Evolutionary conservation across 2,329 filamentous ascomycete genomes (phyloP).

Genomic region (Hypoxylon sp.): DNA sequence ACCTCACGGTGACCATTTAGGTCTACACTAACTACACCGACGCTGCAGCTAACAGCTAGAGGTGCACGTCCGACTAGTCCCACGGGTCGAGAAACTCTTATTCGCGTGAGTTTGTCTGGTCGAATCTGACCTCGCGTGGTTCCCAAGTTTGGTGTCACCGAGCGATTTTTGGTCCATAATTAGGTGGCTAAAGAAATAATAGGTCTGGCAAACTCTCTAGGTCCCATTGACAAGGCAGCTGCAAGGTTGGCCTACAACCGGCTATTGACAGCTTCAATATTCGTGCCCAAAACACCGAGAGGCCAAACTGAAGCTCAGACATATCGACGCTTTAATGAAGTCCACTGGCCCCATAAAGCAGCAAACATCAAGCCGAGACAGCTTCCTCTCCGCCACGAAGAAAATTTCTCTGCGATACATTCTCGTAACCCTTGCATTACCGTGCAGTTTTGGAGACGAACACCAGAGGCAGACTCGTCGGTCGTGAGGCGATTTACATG

Average conservation of each 20-base stretch:
- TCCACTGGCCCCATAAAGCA: conserved; percentile 2
- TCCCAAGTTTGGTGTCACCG: conserved; percentile 17
- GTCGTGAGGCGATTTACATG: neutral
- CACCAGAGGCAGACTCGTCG: neutral
- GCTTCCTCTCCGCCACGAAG: neutral
- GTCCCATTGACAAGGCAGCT: neutral
- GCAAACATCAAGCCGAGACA: conserved; percentile 11
- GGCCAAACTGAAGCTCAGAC: neutral
- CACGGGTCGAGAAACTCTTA: conserved; percentile 16
- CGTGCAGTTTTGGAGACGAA: neutral
- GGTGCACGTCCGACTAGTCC: neutral
- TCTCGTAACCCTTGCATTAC: neutral
- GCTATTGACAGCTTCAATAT: neutral
- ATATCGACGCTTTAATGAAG: neutral
- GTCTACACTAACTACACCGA: neutral
- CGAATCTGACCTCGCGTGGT: neutral
- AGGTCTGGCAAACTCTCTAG: conserved; percentile 14
- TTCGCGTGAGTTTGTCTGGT: conserved; percentile 20
- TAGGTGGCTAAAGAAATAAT: neutral
- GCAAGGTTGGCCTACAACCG: neutral
- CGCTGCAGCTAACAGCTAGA: neutral
- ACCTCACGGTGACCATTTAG: neutral
- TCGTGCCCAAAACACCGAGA: neutral
- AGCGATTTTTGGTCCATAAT: conserved; percentile 16
- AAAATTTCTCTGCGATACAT: neutral